Evolutionary conservation across 2,329 filamentous ascomycete genomes (phyloP), one percentile per base, ranked within the genome.

Genomic region (Fusarium begoniae): DNA sequence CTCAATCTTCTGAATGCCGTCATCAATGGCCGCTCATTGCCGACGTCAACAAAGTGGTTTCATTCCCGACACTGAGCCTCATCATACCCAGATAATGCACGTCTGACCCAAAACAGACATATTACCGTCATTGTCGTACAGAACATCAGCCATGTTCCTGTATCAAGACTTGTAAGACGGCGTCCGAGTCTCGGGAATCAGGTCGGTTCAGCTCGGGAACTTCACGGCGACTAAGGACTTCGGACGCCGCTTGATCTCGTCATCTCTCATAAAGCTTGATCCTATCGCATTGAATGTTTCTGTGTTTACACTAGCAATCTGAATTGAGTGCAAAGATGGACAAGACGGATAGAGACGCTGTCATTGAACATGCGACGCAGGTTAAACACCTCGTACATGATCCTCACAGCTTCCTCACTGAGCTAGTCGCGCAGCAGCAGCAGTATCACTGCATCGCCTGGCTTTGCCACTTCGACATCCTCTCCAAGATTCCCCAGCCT

Each of bases 321-420:
- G 3, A 0, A 14, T 24, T 14, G 0, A 35, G 17, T 24, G n/a
- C 2, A 63, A 43, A 44, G 11, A 73, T 73, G 70, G 55, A 73
- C 26, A 73, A 73, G 30, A 71, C 70, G 1, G 51, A 67, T 26
- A 62, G 70, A 63, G 70, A 73, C 35, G 63, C 70, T 40, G 44
- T 71, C 12, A 73, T 73, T 8, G 70, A 73, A 22, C 63, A 73
- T 43, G 56, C 66, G 8, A 50, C 66, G n/a, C 70, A 73, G 53
- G 43, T 71, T 2, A 73, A 71, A 18, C 47, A 54, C 40, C 61
- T 60, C 15, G 70, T 68, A 9, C 66, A 74, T 57, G 70, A 74
- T 38, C 70, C 70, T 8, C 72, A 73, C 53, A 74, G 61, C 20
- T 74, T 74, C 17, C 44, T 73, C 37, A 73, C 70, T 35, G 70